Base-by-base conservation (phyloP, 2,329 filamentous ascomycete genomes). In the Coniochaeta sp. region DNA sequence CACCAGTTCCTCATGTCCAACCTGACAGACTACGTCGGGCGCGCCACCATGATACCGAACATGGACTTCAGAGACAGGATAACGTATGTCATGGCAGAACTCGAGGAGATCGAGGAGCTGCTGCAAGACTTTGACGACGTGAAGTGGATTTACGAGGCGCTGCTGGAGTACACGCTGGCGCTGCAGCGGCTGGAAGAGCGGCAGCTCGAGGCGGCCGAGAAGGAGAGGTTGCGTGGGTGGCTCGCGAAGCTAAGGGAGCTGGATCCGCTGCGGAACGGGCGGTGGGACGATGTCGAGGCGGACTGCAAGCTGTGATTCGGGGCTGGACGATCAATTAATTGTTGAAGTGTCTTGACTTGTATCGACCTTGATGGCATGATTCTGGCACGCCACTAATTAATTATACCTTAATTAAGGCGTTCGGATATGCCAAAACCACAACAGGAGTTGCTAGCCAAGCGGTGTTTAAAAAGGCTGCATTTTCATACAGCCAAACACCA, bases 121-220 rank as follows among this genome's bases (percentile, higher is more conserved):
- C 69, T 87, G 3, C 78, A 84, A 60, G 85, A 83, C 64, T 93
- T 83, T 63, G 62, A 70, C 4, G 75, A 81, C 57, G 71, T 77
- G 72, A 96, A 96, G 74, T 95, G 91, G 84, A 89, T 96, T 52
- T 96, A 96, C 70, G 90, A 96, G 73, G 89, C 89, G 5, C 77
- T 98, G 57, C 80, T 98, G 26, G 85, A 91, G 63, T 92, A 91
- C 69, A 87, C 87, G 1, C 70, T 88, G 32, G 75, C 78, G 34
- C 72, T 89, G n/a, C 80, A 78, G 59, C 72, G 73, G n/a, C 68
- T 89, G 62, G 80, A 81, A 66, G 73, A 75, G 73, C 67, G 75
- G 54, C 68, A 72, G 61, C 79, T 71, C 3, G 64, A 65, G 10
- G 60, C 63, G 1, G 70, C 75, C 6, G 78, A 83, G 63, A 73